These are phyloP conservation scores for Colletotrichum salicis DNA, from an alignment of 2,329 filamentous ascomycete genomes.

Conservation along the genomic window DNA sequence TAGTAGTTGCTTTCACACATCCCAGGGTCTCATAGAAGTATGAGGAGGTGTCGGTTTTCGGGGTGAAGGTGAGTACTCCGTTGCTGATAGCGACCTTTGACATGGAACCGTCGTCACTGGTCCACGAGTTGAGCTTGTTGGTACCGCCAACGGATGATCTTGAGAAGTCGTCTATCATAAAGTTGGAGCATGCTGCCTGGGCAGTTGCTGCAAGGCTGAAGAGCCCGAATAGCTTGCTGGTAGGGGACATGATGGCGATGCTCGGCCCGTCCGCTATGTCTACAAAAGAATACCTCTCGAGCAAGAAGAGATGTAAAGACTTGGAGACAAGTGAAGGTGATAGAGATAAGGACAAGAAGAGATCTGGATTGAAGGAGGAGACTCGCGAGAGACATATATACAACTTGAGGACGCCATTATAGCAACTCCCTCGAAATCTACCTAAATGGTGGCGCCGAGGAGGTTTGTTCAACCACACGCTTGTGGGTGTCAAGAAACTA, in stretches of 20 bases:
- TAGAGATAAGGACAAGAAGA: background rate
- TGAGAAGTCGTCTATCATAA: conserved; percentile 48
- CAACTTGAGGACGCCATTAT: background rate
- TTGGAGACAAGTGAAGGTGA: background rate
- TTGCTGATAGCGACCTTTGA: conserved; percentile 49
- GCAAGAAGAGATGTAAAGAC: conserved; percentile 3
- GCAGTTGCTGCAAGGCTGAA: conserved; percentile 31
- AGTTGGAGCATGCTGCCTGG: conserved; percentile 42
- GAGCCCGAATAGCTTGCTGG: conserved; percentile 1
- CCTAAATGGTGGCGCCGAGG: background rate
- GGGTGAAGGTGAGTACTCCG: conserved; percentile 60
- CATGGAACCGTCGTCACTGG: conserved; percentile 62
- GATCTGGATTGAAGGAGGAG: background rate
- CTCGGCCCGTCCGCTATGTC: background rate
- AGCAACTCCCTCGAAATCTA: background rate
- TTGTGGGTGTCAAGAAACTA: background rate
- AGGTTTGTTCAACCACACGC: background rate
- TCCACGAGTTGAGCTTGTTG: conserved; percentile 48
- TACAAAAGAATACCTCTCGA: conserved; percentile 2
- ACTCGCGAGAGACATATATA: background rate
- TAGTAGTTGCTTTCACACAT: conserved; percentile 56
- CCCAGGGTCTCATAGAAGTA: conserved; percentile 66
- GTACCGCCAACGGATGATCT: conserved; percentile 42
- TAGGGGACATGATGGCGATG: conserved; percentile 10
- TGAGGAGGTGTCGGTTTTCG: conserved; percentile 50